These are phyloP conservation scores for Rhinocladiella mackenziei DNA, from an alignment of 2,329 filamentous ascomycete genomes.

Conservation along the genomic window DNA sequence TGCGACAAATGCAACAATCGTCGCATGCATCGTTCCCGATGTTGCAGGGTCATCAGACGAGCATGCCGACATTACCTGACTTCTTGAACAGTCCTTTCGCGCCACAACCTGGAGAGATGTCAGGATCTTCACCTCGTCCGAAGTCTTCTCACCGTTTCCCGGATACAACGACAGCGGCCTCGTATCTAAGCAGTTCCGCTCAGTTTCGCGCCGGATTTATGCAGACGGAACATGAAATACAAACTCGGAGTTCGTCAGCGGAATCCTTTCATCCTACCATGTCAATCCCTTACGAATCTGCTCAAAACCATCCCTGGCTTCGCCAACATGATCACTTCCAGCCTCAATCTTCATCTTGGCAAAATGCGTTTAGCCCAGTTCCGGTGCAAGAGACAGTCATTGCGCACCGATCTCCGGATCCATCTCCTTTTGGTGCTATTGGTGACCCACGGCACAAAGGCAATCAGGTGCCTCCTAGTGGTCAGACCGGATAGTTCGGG, in stretches of 20 bases:
- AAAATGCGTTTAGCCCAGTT: conserved; percentile 1
- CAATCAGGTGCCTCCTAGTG: background rate
- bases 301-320: conserved; percentile 9
- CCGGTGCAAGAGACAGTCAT: conserved; percentile 6
- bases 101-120: conserved; percentile 40
- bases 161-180: background rate
- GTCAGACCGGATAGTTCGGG: background rate
- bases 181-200: conserved; percentile 8
- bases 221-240: conserved; percentile 17
- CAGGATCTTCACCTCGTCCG: conserved; percentile 38
- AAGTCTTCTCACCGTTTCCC: conserved; percentile 27
- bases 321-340: conserved; percentile 7
- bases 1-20: conserved; percentile 22
- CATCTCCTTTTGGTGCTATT: conserved; percentile 38
- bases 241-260: conserved; percentile 21
- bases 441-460: conserved; percentile 33
- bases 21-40: conserved; percentile 11
- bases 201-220: conserved; percentile 11
- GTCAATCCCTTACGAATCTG: conserved; percentile 11
- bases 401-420: conserved; percentile 7
- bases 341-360: conserved; percentile 15
- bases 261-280: conserved; percentile 15
- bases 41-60: conserved; percentile 8
- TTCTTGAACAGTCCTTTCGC: conserved; percentile 47
- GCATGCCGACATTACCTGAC: conserved; percentile 35